Evolutionary conservation across 2,329 filamentous ascomycete species (phyloP), one percentile per base, ranked within the genome.

Genomic region (Apiospora saccharicola): DNA sequence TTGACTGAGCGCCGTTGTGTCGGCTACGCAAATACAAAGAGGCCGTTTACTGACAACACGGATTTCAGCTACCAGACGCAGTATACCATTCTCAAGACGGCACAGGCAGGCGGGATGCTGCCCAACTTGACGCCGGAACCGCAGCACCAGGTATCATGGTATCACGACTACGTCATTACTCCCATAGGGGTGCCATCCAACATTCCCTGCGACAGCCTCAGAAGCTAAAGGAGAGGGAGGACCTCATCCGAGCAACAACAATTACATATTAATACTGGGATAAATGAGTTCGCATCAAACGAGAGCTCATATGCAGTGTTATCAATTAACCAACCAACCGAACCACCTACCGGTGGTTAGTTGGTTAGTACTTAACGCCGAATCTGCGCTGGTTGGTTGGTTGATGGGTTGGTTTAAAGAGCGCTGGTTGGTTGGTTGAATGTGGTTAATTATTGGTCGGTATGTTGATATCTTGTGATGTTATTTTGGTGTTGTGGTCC

Each of bases 41-140:
- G 6, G 37, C 47, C 2, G 0, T 19, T 26, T 24, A 16, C 46
- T 70, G 53, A 57, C 14, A 68, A 3, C 24, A 4, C 1, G 30
- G 30, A 1, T n/a, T 41, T 12, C 44, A 74, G 73, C 41, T 74
- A 74, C 67, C 70, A 71, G 22, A 74, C 73, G 0, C 71, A 72
- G 67, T 74, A 74, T 43, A 74, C 73, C 14, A 61, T 74, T 26
- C 61, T 74, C 19, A 74, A 74, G 44, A 74, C 73, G 5, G 53
- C 70, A 7, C 51, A 70, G 30, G 72, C n/a, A 12, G 69, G 46
- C 7, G 69, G 69, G 6, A 57, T 67, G 22, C 47, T 69, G 19
- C 73, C 71, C 13, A 74, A 74, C 43, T 49, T 74, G 44, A 47
- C 69, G 12, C 47, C 69, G 8, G 37, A 71, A 44, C 69, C 73